Evolutionary conservation across 2,329 filamentous ascomycete species (phyloP), one percentile per base, ranked within the genome.

Genomic region (Fusarium transvaalense): DNA sequence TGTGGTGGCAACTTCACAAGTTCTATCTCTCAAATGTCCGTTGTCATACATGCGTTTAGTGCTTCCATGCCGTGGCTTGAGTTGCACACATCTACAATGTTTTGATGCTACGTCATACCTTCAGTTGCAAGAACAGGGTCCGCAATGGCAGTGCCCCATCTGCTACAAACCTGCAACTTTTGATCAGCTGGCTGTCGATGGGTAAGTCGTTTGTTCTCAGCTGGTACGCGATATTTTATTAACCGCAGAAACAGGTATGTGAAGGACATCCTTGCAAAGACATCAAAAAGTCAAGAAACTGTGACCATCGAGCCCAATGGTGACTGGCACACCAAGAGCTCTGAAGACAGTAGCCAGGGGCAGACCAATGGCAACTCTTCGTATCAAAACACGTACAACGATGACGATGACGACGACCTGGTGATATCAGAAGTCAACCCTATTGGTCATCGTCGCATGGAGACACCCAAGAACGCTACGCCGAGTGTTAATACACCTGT

Each of bases 141-240:
- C 96, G 0, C 97, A 96, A 19, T 99, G 96, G 96, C 85, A 89
- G n/a, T 99, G 96, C 75, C 96, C 96, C 1, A 91, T 97, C 23
- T 99, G 96, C 82, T 95, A 91, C 79, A 97, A 94, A 75, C 81
- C 88, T 1, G 90, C 94, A 3, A 88, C 90, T 0, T 99, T 93
- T 78, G 91, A 95, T 51, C 89, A 88, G 47, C 82, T 99, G 25
- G 93, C 93, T 13, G 89, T 98, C 31, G 96, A 99, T 72, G 92
- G 96, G 88, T 96, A 84, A 80, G 89, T 81, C 10, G 29, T 31
- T 8, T 27, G 25, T 2, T 14, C 25, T 14, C 15, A 32, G 12
- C 25, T 31, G 14, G 7, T 53, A 27, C 45, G 2, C 13, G 15
- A 31, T 9, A 7, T 38, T 35, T 60, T 39, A 45, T 70, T 76